Evolutionary conservation across 495 filamentous ascomycete genomes (phyloP), one percentile per base, ranked within the genome.

Genomic region (Penicillium nucicola): DNA sequence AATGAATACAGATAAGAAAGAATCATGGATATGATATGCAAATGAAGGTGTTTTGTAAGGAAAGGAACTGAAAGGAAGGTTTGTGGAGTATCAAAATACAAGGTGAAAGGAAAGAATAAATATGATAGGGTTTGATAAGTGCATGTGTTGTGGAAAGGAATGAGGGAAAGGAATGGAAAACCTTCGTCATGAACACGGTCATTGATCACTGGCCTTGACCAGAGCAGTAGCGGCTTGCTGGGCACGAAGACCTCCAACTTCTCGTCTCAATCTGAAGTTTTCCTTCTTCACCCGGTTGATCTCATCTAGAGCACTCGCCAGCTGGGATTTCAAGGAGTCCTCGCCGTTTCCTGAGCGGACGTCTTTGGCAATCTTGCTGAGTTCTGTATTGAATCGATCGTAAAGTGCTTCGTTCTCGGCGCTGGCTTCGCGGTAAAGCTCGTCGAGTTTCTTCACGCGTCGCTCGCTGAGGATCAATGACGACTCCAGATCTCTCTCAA

Each of bases 391-490:
- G 74, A 97, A 96, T 54, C 86, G 87, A 56, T 92, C 88, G 65
- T 97, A 97, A 33, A 97, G 76, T 41, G 93, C 82, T 68, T 97
- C 92, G 55, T 97, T 98, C 74, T 97, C 93, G 0, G 89, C 89
- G 60, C 84, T 92, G 14, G 85, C 82, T 58, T 96, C 87, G 50
- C 90, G 88, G 69, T 95, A 93, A 31, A 96, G 69, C 65, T 93
- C 88, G 63, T 97, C 92, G 30, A 97, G 80, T 34, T 89, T 86
- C 58, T 84, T 86, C 36, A 85, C 86, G 47, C 93, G 92, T 40
- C 75, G 78, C 61, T 96, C 90, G 48, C 78, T 83, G 3, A 87
- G 81, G 31, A 82, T 73, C 5, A 95, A 76, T 1, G 81, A 84
- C 9, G 76, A 81, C 41, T 89, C 85, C 39, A 92, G 53, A 49